Evolutionary conservation across 129 eudicot species (phyloP), one percentile per base, ranked within the genome.

Genomic region (Lonicera japonica): DNA sequence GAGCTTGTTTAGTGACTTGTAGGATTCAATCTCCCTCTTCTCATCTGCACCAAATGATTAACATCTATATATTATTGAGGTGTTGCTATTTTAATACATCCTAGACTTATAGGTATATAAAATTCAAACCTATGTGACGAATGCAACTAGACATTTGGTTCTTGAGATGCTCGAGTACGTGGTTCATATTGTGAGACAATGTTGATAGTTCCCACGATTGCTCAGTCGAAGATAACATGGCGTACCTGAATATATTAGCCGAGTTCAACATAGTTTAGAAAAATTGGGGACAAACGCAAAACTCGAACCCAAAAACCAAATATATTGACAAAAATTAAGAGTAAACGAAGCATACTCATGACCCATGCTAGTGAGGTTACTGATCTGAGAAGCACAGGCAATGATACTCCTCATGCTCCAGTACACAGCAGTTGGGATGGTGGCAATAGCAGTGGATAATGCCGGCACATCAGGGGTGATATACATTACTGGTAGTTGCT

Each of bases 381-480:
- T 61, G 64, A 94, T 74, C 21, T 79, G 80, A 41, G 95, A 54
- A 10, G 95, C 83, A 69, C 92, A 89, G 22, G 79, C 85, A 20
- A 88, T 77, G 29, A 81, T 70, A 56, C 88, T 77, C 58, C 95
- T 73, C 25, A 87, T 71, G 55, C 73, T 77, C 98, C 96, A 91
- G 50, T 91, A 91, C 16, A 76, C 90, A 50, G 96, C 95, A 20
- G 82, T 63, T 3, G 98, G 96, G 55, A 91, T 70, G 11, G 74
- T 78, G 21, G 75, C 71, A 51, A 76, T 47, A 1, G 86, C 95
- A 21, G 82, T 69, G 41, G 72, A 36, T 61, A 94, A 51, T 50
- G 86, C 86, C 23, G 89, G 86, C 9, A 66, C 78, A 16, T 94
- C 95, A 3, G 53, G 51, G 23, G 67, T 25, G 45, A 94, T 74